A percentile compares a stretch with the other conserved stretches of the same genome.
Evolutionary conservation across 805 yeast species (phyloP).

Genomic region (Ogataea thermomethanolica): DNA sequence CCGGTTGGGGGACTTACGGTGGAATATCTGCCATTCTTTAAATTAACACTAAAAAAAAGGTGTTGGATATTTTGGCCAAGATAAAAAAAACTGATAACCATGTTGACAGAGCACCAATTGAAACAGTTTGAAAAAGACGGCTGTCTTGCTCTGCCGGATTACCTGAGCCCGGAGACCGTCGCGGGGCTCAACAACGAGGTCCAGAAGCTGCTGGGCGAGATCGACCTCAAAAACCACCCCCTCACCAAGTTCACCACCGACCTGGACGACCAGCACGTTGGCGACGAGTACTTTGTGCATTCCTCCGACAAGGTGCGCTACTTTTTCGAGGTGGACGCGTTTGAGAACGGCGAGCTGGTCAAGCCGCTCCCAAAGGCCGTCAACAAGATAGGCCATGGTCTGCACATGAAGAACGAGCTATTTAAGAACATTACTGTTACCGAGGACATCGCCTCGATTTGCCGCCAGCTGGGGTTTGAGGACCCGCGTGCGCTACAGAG

Average conservation of each 20-base stretch:
- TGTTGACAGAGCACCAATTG: slow-evolving; percentile 47
- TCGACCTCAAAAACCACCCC: slow-evolving; percentile 60
- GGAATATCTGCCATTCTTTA: slow-evolving; percentile 36
- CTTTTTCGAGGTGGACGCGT: slow-evolving; percentile 71
- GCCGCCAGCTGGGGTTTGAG: slow-evolving; percentile 45
- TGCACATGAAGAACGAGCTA: slow-evolving; percentile 54
- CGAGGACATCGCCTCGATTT: slow-evolving; percentile 47
- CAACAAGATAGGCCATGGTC: slow-evolving; percentile 78
- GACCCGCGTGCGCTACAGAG: slow-evolving; percentile 75
- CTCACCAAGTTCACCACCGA: slow-evolving; percentile 64
- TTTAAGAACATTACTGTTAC: slow-evolving; percentile 52
- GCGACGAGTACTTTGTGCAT: slow-evolving; percentile 67
- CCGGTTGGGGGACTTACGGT: slow-evolving; percentile 32
- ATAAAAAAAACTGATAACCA: neutral
- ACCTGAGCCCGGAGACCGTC: slow-evolving; percentile 43
- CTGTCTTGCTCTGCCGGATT: slow-evolving; percentile 55
- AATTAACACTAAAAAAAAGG: neutral
- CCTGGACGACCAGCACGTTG: slow-evolving; percentile 53
- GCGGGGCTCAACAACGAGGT: slow-evolving; percentile 41
- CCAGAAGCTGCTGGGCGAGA: slow-evolving; percentile 40
- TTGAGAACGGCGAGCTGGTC: slow-evolving; percentile 46
- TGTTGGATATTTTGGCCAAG: no score
- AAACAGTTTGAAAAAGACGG: slow-evolving; percentile 53
- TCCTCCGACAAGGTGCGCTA: slow-evolving; percentile 67
- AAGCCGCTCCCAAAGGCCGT: slow-evolving; percentile 55